Evolutionary conservation across 208 protist species (phyloP).

Genomic region (Spongospora subterranea): DNA sequence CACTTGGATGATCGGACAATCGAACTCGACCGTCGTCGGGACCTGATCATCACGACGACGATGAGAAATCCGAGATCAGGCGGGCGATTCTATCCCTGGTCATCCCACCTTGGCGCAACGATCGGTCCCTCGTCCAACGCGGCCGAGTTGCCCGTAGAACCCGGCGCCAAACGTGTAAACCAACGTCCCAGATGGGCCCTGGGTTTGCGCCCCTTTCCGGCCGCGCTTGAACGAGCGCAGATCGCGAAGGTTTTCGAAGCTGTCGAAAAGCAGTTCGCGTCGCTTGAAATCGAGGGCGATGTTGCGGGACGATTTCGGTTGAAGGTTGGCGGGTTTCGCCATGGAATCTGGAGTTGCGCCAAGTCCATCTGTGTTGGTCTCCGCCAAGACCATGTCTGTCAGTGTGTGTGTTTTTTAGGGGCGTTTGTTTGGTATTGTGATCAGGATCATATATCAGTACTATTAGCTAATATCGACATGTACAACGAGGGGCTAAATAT

Average conservation of each 20-base stretch:
- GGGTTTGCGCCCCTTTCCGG: neutral
- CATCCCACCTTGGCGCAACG: constrained; percentile 41
- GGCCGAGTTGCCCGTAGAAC: constrained; percentile 64
- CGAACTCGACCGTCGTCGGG: constrained; percentile 56
- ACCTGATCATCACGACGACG: constrained; percentile 55
- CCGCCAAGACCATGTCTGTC: no score
- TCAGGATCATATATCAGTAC: no score
- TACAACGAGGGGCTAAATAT: no score
- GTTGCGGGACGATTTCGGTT: neutral
- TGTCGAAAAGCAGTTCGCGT: constrained; percentile 59
- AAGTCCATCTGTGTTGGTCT: no score
- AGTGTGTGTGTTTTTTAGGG: no score
- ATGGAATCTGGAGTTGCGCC: no score
- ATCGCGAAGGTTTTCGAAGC: constrained; percentile 50
- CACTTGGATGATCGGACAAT: constrained; percentile 55
- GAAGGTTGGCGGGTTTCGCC: neutral
- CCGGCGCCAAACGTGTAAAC: constrained; percentile 66
- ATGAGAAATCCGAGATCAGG: neutral
- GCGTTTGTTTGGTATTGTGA: no score
- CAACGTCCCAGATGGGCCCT: constrained; percentile 18
- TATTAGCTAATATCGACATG: no score
- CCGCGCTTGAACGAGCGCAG: constrained; percentile 35
- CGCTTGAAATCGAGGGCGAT: constrained; percentile 63
- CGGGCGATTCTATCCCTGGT: neutral
- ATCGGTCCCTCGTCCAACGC: constrained; percentile 44